Evolutionary conservation across 1,139 yeast species (phyloP), one percentile per base, ranked within the genome.

Genomic region (Geotrichum australiense): DNA sequence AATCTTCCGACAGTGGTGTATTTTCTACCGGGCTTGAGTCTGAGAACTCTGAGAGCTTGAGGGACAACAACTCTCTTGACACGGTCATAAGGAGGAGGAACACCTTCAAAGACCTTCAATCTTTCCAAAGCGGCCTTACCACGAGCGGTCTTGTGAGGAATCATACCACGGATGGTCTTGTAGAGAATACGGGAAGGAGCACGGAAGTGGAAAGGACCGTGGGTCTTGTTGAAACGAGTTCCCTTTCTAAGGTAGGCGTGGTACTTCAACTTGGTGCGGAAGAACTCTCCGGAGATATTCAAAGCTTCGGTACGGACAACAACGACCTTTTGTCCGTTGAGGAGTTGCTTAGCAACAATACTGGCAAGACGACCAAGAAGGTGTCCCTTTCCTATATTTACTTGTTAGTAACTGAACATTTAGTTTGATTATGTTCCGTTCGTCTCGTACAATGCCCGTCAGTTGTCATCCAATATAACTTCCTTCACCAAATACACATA

Each of bases 161-260:
- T 77, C 98, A 93, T 93, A 76, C 99, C 99, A 72, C 96, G 85
- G 71, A 91, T 74, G 66, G 98, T 96, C 84, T 91, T 91, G 93
- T 87, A 89, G 75, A 91, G 86, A 74, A 91, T 87, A 78, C 97
- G 87, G 55, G 97, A 87, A 72, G 98, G 99, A 55, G 99, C 99
- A 77, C 97, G 91, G 95, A 91, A 91, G 73, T 91, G 99, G 97
- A 91, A 93, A 69, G 97, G 97, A 77, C 98, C 99, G 71, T 87
- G 85, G 65, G 79, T 81, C 78, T 87, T 87, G 94, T 91, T 91
- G 91, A 73, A 91, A 77, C 95, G 85, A 69, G 98, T 86, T 63
- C 94, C 84, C 81, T 91, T 91, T 82, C 98, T 89, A 73, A 91
- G 84, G 89, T 89, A 91, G 72, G 94, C 98, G 74, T 89, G 96